A percentile compares a stretch with the other conserved stretches of the same genome.
Evolutionary conservation across 768 basidiomycete species (phyloP).

Genomic region (Tricholoma matsutake): DNA sequence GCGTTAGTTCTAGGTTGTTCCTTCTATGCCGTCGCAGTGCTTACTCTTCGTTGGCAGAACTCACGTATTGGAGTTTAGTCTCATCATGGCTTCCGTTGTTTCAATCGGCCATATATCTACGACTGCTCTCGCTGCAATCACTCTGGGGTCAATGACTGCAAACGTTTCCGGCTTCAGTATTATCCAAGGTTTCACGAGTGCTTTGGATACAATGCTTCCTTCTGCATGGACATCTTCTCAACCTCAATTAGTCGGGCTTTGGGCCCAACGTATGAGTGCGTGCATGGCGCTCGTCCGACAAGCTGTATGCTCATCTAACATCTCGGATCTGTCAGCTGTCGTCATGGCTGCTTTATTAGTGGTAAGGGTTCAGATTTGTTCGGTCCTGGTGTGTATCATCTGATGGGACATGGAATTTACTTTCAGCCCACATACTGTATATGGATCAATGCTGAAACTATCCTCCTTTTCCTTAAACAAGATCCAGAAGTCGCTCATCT

Average conservation of each 20-base stretch:
- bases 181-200: constrained; percentile 76
- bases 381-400: constrained; percentile 8
- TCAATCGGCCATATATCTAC: constrained; percentile 92
- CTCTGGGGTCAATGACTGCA: constrained; percentile 71
- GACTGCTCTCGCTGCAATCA: constrained; percentile 81
- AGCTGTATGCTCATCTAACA: not conserved
- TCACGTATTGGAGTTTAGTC: constrained; percentile 80
- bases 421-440: constrained; percentile 53
- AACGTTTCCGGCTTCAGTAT: constrained; percentile 76
- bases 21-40: not conserved
- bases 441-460: constrained; percentile 81
- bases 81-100: constrained; percentile 80
- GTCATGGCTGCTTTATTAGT: constrained; percentile 56
- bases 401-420: constrained; percentile 28
- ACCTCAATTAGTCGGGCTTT: constrained; percentile 83
- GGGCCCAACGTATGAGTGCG: constrained; percentile 86
- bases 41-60: constrained; percentile 43
- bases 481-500: constrained; percentile 81
- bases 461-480: constrained; percentile 74
- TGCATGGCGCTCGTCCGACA: constrained; percentile 9
- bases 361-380: constrained; percentile 39
- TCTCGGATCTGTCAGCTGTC: constrained; percentile 41
- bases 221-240: constrained; percentile 91
- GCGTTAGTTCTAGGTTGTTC: constrained; percentile 43
- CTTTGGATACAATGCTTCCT: constrained; percentile 91